phyloP scores from a whole-genome alignment of 129 eudicot genomes.

The Gnaphalium uliginosum region DNA sequence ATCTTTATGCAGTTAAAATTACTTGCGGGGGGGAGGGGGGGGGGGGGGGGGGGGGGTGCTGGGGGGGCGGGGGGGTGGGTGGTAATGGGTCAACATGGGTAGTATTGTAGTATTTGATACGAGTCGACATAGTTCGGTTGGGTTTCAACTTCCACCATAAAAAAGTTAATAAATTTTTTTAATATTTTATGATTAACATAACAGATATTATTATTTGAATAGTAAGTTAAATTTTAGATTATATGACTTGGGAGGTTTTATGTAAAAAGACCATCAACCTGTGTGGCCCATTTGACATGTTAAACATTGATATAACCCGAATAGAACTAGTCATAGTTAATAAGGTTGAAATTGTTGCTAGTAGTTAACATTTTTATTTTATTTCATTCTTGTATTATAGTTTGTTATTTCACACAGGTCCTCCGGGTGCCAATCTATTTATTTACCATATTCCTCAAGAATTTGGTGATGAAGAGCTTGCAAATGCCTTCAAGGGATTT shows the following conservation, averaged over 20 bases:
- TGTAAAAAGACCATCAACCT: not conserved
- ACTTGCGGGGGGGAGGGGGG: not conserved
- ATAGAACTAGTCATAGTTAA: not conserved
- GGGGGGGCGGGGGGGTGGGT: not conserved
- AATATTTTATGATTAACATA: not conserved
- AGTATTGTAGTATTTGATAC: not conserved
- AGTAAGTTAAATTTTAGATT: not conserved
- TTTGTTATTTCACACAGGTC: conserved; percentile 53
- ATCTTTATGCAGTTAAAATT: not conserved
- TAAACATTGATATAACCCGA: too few relatives aligned
- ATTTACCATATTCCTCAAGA: conserved; percentile 98
- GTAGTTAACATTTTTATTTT: not conserved
- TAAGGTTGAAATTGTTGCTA: not conserved
- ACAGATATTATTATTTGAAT: not conserved
- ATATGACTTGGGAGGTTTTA: not conserved
- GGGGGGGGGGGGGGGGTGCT: not conserved
- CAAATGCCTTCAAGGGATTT: conserved; percentile 65
- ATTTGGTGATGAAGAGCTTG: conserved; percentile 88
- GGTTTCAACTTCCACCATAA: not conserved
- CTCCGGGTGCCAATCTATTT: conserved; percentile 89
- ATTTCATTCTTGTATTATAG: not conserved
- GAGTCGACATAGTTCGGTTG: not conserved
- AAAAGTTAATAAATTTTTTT: not conserved
- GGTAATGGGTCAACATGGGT: not conserved
- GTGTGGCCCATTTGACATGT: not conserved